Evolutionary conservation across 345 rosid genomes (phyloP).

Genomic region (Corchorus capsularis): DNA sequence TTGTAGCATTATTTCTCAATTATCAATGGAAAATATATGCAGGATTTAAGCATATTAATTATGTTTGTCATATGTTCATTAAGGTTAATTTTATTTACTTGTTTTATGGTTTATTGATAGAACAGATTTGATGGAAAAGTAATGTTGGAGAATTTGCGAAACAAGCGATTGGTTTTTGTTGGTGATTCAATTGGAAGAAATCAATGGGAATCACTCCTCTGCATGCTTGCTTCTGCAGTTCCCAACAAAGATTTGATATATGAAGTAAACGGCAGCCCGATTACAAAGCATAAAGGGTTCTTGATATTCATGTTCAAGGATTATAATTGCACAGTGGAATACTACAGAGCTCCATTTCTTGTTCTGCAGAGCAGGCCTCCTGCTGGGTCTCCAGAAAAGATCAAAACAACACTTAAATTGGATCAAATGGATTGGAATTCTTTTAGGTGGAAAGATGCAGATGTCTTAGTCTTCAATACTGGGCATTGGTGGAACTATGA

Average conservation of each 20-base stretch:
- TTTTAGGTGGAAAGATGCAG: slow-evolving; percentile 74
- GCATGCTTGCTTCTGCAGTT: slow-evolving; percentile 77
- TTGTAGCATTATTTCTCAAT: too few relatives aligned
- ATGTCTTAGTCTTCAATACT: slow-evolving; percentile 74
- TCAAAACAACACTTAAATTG: slow-evolving; percentile 73
- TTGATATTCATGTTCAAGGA: slow-evolving; percentile 75
- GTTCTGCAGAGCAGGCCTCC: slow-evolving; percentile 86
- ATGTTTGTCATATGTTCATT: too few relatives aligned
- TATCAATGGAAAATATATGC: too few relatives aligned
- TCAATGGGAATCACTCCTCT: slow-evolving; percentile 94
- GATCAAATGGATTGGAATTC: slow-evolving; percentile 87
- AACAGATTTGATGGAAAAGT: slow-evolving; percentile 75
- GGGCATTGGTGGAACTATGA: slow-evolving; percentile 99
- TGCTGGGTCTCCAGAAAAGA: slow-evolving; percentile 45
- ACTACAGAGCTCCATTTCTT: slow-evolving; percentile 86
- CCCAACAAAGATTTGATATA: slow-evolving; percentile 56
- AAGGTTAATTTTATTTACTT: neutral
- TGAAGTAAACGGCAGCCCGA: slow-evolving; percentile 86
- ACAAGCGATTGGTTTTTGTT: slow-evolving; percentile 81
- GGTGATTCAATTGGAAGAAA: slow-evolving; percentile 98
- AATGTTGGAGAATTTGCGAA: slow-evolving; percentile 77
- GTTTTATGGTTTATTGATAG: neutral
- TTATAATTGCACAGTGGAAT: slow-evolving; percentile 86
- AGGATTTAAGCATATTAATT: too few relatives aligned
- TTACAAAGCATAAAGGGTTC: slow-evolving; percentile 88